Percentiles rank a stretch among this genome's conserved stretches.
These are phyloP conservation scores for Salvia splendens DNA, from an alignment of 257 asterid genomes.

Conservation along the genomic window DNA sequence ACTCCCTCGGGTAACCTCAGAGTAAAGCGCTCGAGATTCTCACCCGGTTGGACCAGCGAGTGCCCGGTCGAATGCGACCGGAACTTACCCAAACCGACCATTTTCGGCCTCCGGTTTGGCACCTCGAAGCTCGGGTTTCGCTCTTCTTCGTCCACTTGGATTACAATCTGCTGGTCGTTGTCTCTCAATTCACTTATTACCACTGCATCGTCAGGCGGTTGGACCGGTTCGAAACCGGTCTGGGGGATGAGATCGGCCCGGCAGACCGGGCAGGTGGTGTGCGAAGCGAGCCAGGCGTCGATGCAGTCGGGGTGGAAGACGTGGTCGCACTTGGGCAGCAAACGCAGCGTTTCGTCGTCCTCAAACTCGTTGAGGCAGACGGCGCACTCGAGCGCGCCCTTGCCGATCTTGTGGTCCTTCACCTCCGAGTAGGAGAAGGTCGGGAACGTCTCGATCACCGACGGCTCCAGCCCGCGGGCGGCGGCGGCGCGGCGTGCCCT, in stretches of 20 bases:
- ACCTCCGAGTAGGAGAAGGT: conserved; percentile 85
- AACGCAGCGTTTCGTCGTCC: conserved; percentile 72
- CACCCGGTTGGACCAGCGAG: conserved; percentile 71
- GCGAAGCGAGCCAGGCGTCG: conserved; percentile 85
- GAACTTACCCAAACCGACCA: conserved; percentile 57
- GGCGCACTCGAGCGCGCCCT: conserved; percentile 86
- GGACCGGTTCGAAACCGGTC: conserved; percentile 38
- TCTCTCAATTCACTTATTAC: conserved; percentile 20
- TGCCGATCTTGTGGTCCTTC: conserved; percentile 80
- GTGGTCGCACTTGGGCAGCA: conserved; percentile 86
- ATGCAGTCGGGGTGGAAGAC: conserved; percentile 93
- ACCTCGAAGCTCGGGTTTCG: conserved; percentile 43
- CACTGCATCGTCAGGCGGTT: neutral
- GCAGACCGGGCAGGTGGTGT: conserved; percentile 94
- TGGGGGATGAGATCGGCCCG: conserved; percentile 58
- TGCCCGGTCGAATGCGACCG: conserved; percentile 96
- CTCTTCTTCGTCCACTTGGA: conserved; percentile 48
- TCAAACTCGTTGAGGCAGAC: conserved; percentile 91
- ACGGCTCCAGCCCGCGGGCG: conserved; percentile 64
- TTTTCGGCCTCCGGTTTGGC: conserved; percentile 36
- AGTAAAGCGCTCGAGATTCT: conserved; percentile 73
- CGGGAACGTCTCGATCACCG: conserved; percentile 71
- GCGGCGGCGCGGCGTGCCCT: conserved; percentile 52
- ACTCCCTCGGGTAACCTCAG: conserved; percentile 65
- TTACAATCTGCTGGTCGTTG: conserved; percentile 37